phyloP scores from a whole-genome alignment of 306 rosid species.

The Rosa multiflora region DNA sequence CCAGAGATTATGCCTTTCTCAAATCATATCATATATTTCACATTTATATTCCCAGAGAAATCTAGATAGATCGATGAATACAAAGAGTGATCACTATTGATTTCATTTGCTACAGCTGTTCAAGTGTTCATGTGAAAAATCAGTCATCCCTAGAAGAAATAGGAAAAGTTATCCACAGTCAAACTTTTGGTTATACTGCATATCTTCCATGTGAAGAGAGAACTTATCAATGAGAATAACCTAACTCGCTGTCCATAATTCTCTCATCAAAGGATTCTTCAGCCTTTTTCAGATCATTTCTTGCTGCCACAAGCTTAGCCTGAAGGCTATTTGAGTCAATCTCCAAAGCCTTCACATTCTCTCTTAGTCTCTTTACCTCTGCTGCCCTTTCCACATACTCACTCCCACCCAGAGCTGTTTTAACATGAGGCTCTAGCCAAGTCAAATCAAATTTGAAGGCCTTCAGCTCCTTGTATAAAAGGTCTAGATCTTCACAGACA shows the following conservation, averaged over 20 bases:
- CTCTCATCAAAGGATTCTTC: background rate
- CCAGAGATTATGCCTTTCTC: background rate
- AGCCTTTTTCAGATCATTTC: background rate
- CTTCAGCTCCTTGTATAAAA: background rate
- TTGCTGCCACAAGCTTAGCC: background rate
- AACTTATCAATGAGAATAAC: background rate
- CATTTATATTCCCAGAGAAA: background rate
- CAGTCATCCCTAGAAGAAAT: background rate
- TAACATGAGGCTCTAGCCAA: conserved; percentile 8
- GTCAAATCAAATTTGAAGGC: background rate
- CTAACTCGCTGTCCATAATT: background rate
- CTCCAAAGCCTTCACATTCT: background rate
- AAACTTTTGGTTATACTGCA: background rate
- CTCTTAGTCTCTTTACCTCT: background rate
- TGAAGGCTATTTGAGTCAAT: background rate
- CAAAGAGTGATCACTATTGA: background rate
- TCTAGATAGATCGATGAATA: background rate
- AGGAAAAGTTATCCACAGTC: background rate
- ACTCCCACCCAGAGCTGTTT: background rate
- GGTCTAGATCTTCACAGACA: background rate
- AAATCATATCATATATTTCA: background rate
- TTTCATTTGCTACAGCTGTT: background rate
- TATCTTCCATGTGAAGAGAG: background rate
- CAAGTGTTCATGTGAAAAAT: background rate
- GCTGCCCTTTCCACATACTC: background rate